A percentile compares a stretch with the other conserved stretches of the same genome.
Conservation (phyloP, 352 stramenopile species). For the Phytophthora meadii region DNA sequence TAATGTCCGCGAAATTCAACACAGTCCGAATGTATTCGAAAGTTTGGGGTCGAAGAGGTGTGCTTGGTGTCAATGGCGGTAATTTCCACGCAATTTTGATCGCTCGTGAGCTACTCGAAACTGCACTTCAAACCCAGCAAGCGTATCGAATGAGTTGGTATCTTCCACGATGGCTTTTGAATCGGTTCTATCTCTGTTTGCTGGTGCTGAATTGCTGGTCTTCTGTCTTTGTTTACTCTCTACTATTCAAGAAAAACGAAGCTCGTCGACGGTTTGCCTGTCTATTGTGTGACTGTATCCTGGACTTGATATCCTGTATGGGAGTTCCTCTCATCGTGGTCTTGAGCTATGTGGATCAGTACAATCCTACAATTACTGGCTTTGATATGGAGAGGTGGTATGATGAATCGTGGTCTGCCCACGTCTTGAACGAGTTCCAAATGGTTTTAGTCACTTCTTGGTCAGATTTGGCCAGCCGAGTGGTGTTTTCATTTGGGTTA, state of each 20-base stretch:
- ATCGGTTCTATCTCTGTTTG: conserved; percentile 1
- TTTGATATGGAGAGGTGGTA: conserved; percentile 20
- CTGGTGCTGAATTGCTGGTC: conserved; percentile 23
- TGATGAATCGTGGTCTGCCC: conserved; percentile 11
- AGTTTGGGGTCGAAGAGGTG: too few species aligned
- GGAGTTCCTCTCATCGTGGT: conserved; percentile 26
- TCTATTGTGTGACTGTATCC: conserved; percentile 27
- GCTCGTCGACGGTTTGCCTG: conserved; percentile 26
- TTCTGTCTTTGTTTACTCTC: conserved; percentile 3
- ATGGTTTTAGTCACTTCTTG: conserved; percentile 32
- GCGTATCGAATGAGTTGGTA: conserved; percentile 13
- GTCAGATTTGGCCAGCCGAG: conserved; percentile 18
- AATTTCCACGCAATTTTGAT: conserved; percentile 8
- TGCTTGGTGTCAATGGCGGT: neutral
- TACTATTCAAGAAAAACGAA: conserved; percentile 1
- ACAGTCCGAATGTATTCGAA: too few species aligned
- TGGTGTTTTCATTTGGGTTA: conserved; percentile 26
- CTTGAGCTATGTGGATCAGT: conserved; percentile 25
- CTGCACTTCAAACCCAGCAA: conserved; percentile 9
- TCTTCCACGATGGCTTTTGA: neutral
- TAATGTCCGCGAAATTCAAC: too few species aligned
- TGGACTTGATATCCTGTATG: conserved; percentile 36
- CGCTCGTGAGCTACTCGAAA: conserved; percentile 8
- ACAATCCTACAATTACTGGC: conserved; percentile 7
- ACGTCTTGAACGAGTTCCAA: conserved; percentile 28